Evolutionary conservation across 169 alveolate species (phyloP).

Genomic region (Plasmodium adleri): DNA sequence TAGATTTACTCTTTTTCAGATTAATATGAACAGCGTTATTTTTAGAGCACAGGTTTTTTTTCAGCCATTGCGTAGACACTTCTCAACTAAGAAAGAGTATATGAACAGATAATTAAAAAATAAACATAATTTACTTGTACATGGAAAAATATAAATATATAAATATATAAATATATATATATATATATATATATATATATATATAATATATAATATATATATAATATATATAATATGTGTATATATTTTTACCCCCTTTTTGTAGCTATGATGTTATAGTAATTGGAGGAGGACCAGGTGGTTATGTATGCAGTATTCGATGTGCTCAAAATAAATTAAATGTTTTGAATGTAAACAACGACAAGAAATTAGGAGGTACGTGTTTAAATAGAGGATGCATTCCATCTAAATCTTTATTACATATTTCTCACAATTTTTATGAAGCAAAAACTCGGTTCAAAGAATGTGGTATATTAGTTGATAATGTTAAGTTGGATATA

Average conservation of each 20-base stretch:
- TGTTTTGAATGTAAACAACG: conserved; percentile 95
- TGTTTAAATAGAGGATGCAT: conserved; percentile 99
- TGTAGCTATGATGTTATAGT: conserved; percentile 90
- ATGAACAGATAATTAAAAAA: background rate
- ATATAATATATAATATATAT: too few relatives aligned
- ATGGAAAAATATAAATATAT: background rate
- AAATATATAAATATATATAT: background rate
- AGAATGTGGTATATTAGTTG: conserved; percentile 77
- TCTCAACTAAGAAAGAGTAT: conserved; percentile 68
- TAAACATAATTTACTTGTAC: background rate
- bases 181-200: too few relatives aligned
- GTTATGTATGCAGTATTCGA: conserved; percentile 96
- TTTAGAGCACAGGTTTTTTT: conserved; percentile 13
- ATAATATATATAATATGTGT: too few relatives aligned
- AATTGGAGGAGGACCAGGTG: conserved; percentile 96
- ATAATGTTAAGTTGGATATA: conserved; percentile 85
- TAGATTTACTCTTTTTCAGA: background rate
- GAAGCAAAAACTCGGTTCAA: conserved; percentile 77
- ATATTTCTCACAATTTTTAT: conserved; percentile 93
- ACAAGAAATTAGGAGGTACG: conserved; percentile 98
- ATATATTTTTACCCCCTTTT: background rate
- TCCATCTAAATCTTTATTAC: conserved; percentile 96
- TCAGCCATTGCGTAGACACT: conserved; percentile 26
- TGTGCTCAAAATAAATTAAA: conserved; percentile 97
- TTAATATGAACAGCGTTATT: conserved; percentile 16